Percentiles rank a stretch among this genome's conserved stretches.
These are phyloP conservation scores for Ceratopteris richardii DNA, from an alignment of 75 land plant species.

Conservation along the genomic window DNA sequence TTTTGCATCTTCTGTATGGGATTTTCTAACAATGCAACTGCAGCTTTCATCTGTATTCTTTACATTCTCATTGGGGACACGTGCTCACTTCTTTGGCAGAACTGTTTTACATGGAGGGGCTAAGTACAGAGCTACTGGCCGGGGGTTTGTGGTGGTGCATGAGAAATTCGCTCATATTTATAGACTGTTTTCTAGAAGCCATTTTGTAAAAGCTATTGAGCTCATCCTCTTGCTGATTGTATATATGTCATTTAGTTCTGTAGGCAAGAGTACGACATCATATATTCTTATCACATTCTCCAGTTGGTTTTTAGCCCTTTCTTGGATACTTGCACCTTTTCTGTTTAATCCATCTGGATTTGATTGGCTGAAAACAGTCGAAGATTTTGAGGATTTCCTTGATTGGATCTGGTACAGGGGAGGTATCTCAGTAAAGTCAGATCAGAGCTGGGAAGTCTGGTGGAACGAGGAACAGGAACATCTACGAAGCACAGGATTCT, in stretches of 20 bases:
- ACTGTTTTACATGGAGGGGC: constrained; percentile 97
- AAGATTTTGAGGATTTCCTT: constrained; percentile 87
- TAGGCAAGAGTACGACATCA: constrained; percentile 31
- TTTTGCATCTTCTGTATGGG: constrained; percentile 67
- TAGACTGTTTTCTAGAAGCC: constrained; percentile 83
- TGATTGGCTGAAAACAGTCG: constrained; percentile 86
- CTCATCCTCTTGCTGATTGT: constrained; percentile 63
- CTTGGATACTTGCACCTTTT: constrained; percentile 90
- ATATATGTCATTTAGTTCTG: constrained; percentile 55
- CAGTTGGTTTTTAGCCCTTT: constrained; percentile 81
- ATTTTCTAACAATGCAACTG: constrained; percentile 84
- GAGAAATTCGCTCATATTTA: constrained; percentile 85
- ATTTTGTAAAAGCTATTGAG: constrained; percentile 90
- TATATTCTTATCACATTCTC: constrained; percentile 75
- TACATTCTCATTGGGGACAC: constrained; percentile 89
- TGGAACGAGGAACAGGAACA: constrained; percentile 93
- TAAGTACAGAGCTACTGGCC: constrained; percentile 91
- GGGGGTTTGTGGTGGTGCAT: constrained; percentile 94
- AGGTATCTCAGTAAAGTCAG: constrained; percentile 55
- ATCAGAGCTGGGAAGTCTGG: constrained; percentile 94
- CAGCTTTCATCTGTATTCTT: constrained; percentile 92
- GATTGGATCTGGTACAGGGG: constrained; percentile 87
- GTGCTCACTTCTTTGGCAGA: constrained; percentile 78
- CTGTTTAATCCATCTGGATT: constrained; percentile 90
- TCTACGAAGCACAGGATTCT: constrained; percentile 66